A percentile compares a stretch with the other conserved stretches of the same genome.
These are phyloP conservation scores for Peribolospora kevripleyi DNA, from an alignment of 768 basidiomycete species.

Conservation along the genomic window DNA sequence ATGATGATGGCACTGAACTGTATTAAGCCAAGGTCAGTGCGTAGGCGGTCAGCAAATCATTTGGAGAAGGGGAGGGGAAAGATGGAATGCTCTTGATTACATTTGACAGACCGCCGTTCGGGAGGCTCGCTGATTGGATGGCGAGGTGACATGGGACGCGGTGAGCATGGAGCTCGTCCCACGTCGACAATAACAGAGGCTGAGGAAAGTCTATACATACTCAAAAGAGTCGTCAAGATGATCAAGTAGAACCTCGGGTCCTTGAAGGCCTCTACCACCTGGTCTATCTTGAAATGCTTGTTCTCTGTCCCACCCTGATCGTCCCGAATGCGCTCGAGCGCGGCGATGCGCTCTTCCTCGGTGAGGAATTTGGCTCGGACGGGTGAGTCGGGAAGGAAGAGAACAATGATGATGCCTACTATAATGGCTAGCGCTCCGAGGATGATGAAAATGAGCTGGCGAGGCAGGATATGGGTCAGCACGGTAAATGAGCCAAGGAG, in stretches of 20 bases:
- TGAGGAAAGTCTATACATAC: constrained; percentile 20
- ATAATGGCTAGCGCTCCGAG: constrained; percentile 37
- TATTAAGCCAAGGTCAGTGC: constrained; percentile 7
- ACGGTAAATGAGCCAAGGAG: background rate
- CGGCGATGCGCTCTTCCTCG: constrained; percentile 36
- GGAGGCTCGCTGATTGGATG: no score
- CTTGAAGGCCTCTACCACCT: constrained; percentile 32
- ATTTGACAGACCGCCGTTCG: no score
- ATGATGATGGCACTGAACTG: constrained; percentile 6
- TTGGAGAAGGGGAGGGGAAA: background rate
- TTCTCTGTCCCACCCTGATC: constrained; percentile 39
- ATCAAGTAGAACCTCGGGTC: constrained; percentile 41
- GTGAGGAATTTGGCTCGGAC: constrained; percentile 35
- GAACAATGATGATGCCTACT: constrained; percentile 31
- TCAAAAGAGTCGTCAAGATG: constrained; percentile 33
- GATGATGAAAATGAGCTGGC: constrained; percentile 27
- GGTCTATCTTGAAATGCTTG: constrained; percentile 34
- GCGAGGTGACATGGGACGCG: no score
- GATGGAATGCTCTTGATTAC: no score
- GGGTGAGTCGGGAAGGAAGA: constrained; percentile 43
- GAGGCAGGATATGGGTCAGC: background rate
- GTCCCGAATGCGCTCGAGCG: constrained; percentile 39
- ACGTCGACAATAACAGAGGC: no score
- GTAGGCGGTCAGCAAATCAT: constrained; percentile 4
- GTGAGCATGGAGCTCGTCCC: background rate